Evolutionary conservation across 108 stramenopile species (phyloP).

Genomic region (Pseudonitzschia delicatissima): DNA sequence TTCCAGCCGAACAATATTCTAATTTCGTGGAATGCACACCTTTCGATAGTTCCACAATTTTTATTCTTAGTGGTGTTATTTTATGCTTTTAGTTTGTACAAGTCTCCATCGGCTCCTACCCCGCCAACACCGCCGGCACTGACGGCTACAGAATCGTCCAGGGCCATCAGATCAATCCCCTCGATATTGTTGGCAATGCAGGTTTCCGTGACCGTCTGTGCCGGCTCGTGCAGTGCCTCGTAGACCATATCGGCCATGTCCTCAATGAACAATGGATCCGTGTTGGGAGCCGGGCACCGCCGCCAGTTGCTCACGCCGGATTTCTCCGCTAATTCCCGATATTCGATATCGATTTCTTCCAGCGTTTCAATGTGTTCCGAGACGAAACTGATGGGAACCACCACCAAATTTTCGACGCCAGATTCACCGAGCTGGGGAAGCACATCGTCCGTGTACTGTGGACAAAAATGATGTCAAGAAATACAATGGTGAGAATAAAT

Average conservation of each 20-base stretch:
- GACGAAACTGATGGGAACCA: slow-evolving; percentile 98
- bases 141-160: slow-evolving; percentile 47
- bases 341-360: slow-evolving; percentile 99
- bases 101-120: slow-evolving; percentile 61
- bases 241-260: slow-evolving; percentile 97
- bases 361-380: slow-evolving; percentile 99
- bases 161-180: slow-evolving; percentile 53
- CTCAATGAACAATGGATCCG: slow-evolving; percentile 85
- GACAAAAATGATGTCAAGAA: background rate
- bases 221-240: slow-evolving; percentile 75
- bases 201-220: slow-evolving; percentile 79
- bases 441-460: slow-evolving; percentile 90
- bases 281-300: slow-evolving; percentile 94
- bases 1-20: no score
- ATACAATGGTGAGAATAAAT: no score
- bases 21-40: no score
- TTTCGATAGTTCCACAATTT: no score
- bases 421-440: slow-evolving; percentile 82
- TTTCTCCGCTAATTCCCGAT: slow-evolving; percentile 94
- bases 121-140: slow-evolving; percentile 65
- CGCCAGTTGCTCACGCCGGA: slow-evolving; percentile 90
- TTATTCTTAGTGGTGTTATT: no score
- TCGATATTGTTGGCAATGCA: slow-evolving; percentile 87
- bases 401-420: slow-evolving; percentile 93
- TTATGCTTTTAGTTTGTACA: slow-evolving; percentile 24